Evolutionary conservation across 768 basidiomycete genomes (phyloP), one percentile per base, ranked within the genome.

Genomic region (Boletus fagicola): DNA sequence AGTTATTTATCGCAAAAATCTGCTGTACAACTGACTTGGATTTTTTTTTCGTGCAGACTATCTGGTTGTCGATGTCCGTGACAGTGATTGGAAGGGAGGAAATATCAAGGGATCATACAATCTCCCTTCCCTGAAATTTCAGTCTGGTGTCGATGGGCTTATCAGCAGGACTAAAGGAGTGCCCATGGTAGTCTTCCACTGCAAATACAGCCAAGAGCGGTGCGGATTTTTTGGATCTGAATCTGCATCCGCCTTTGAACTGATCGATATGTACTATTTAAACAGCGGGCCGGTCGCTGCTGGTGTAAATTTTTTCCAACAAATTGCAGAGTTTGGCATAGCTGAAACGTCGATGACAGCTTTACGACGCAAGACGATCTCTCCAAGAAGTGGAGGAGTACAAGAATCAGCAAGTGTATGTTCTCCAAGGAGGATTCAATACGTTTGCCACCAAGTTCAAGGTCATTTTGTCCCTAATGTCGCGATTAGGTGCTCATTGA

Each of bases 11-110:
- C 35, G 11, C 45, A 31, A 16, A 13, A n/a, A n/a, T 44, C 35
- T 49, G 15, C 11, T 13, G 33, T 38, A 22, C 20, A 40, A n/a
- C 54, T 47, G 30, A 56, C 38, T 42, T 6, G 43, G 3, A 20
- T 18, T 20, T 11, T 40, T 15, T 35, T 35, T 36, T 33, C 31
- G 13, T 38, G 43, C 49, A 72, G 89, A 92, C 67, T 93, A 85
- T 67, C 70, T 87, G 31, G 79, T 94, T 44, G 81, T 94, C 40
- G 92, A 94, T 69, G 92, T 94, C 33, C 85, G 92, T n/a, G 91
- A 92, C 69, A 82, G 86, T 54, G 92, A 94, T 62, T 89, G 79
- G 71, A 75, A 68, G 12, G 92, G 92, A 62, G 92, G 92, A 38
- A 87, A 93, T 68, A 90, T 94, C 69, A 83, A 80, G 62, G 79